Conservation (phyloP, 2,329 filamentous ascomycete species). For the Aspergillus jensenii region DNA sequence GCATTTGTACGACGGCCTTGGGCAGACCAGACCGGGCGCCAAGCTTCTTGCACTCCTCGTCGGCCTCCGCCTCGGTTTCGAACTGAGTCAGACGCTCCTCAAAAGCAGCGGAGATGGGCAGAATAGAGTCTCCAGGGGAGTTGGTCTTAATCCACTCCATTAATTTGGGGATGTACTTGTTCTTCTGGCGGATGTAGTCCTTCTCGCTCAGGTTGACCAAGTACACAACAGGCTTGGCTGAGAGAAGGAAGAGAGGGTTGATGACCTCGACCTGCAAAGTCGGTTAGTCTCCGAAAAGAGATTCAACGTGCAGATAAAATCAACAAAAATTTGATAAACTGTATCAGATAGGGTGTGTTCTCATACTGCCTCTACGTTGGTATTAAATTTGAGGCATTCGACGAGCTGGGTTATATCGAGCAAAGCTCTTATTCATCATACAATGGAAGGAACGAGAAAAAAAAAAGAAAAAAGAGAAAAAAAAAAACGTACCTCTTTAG, state of each 20-base stretch:
- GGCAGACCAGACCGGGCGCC: conserved; percentile 85
- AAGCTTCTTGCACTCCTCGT: conserved; percentile 84
- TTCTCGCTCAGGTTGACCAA: conserved; percentile 95
- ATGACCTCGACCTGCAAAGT: conserved; percentile 82
- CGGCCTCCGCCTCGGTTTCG: conserved; percentile 71
- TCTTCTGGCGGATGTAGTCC: conserved; percentile 98
- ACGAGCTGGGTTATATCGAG: conserved; percentile 99
- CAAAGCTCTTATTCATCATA: conserved; percentile 99
- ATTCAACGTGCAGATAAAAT: conserved; percentile 15
- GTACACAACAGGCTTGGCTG: conserved; percentile 95
- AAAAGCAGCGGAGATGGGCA: conserved; percentile 88
- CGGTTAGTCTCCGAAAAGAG: conserved; percentile 21
- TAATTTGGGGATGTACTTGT: conserved; percentile 94
- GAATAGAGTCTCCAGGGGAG: conserved; percentile 81
- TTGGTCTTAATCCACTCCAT: conserved; percentile 95
- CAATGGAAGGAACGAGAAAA: conserved; percentile 9
- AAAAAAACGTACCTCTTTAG: conserved; percentile 77
- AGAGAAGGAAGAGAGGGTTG: conserved; percentile 92
- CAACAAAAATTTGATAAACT: conserved; percentile 13
- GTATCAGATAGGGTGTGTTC: conserved; percentile 73
- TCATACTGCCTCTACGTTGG: conserved; percentile 76
- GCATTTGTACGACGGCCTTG: conserved; percentile 91
- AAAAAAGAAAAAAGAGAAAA: conserved; percentile 20
- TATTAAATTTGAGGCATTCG: conserved; percentile 71
- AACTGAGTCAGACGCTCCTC: conserved; percentile 88